phyloP scores from a whole-genome alignment of 139 green algal genomes.

The Micromonas commoda region DNA sequence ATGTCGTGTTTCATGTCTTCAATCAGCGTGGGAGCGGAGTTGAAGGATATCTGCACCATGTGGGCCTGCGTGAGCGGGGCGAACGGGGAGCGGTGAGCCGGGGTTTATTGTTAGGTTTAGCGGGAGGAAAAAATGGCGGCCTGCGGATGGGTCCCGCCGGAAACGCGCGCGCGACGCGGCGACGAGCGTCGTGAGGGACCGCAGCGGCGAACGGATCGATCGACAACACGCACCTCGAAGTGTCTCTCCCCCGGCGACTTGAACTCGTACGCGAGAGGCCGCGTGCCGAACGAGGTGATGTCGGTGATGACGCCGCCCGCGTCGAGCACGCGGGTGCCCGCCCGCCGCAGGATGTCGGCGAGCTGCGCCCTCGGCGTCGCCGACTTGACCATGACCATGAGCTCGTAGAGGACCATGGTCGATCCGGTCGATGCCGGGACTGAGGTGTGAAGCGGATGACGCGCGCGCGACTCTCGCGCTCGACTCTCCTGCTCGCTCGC shows the following conservation, averaged over 20 bases:
- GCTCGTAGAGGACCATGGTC: constrained; percentile 19
- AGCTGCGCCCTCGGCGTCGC: neutral
- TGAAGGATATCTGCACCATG: constrained; percentile 13
- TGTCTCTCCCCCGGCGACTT: neutral
- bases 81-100: too few relatives aligned
- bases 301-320: constrained; percentile 4
- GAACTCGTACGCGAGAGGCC: constrained; percentile 13
- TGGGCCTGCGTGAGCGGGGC: neutral
- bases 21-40: neutral
- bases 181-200: neutral
- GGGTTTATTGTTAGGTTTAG: neutral
- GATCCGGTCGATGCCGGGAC: too few relatives aligned
- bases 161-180: neutral
- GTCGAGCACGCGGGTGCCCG: neutral
- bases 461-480: neutral
- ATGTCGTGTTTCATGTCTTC: neutral
- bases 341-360: neutral
- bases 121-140: neutral
- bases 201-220: neutral
- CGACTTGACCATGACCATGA: neutral
- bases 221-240: constrained; percentile 4
- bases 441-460: neutral
- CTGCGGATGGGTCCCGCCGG: neutral
- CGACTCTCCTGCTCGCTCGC: neutral
- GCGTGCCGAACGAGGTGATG: constrained; percentile 12